phyloP scores from a whole-genome alignment of 108 stramenopile species.

The Thalassiosira profunda region DNA sequence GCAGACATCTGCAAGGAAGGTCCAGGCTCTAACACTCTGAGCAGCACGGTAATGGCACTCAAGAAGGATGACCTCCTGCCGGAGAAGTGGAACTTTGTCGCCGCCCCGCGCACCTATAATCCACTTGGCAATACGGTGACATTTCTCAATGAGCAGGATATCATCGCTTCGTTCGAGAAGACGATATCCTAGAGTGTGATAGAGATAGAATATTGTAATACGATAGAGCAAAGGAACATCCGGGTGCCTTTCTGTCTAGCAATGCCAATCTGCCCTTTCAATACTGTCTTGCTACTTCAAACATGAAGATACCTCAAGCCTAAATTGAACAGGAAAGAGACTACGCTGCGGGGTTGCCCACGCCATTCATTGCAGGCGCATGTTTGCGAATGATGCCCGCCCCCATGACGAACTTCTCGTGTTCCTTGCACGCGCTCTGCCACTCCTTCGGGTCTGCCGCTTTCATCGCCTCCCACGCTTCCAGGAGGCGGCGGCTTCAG shows the following conservation, averaged over 20 bases:
- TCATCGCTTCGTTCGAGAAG: constrained; percentile 20
- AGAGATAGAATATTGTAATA: too few relatives aligned
- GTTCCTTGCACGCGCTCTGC: constrained; percentile 41
- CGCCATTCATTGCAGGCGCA: constrained; percentile 17
- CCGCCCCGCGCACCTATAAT: constrained; percentile 82
- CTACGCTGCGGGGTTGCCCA: too few relatives aligned
- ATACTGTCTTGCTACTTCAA: too few relatives aligned
- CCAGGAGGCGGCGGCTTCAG: constrained; percentile 86
- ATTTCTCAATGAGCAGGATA: constrained; percentile 48
- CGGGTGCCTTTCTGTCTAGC: too few relatives aligned
- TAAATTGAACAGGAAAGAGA: too few relatives aligned
- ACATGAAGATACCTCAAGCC: too few relatives aligned
- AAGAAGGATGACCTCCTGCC: constrained; percentile 51
- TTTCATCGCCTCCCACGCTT: constrained; percentile 38
- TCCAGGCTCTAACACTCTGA: constrained; percentile 73
- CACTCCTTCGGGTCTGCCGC: constrained; percentile 14
- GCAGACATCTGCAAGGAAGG: constrained; percentile 91
- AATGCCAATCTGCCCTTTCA: constrained; percentile 14
- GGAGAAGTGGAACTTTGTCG: constrained; percentile 65
- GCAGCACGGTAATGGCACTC: constrained; percentile 57
- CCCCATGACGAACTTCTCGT: constrained; percentile 45
- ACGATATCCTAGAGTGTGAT: too few relatives aligned
- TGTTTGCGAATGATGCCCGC: constrained; percentile 10
- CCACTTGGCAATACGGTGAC: constrained; percentile 63
- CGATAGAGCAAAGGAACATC: too few relatives aligned